Evolutionary conservation across 164 flowering plant genomes (phyloP), one percentile per base, ranked within the genome.

Genomic region (Taxillus chinensis): DNA sequence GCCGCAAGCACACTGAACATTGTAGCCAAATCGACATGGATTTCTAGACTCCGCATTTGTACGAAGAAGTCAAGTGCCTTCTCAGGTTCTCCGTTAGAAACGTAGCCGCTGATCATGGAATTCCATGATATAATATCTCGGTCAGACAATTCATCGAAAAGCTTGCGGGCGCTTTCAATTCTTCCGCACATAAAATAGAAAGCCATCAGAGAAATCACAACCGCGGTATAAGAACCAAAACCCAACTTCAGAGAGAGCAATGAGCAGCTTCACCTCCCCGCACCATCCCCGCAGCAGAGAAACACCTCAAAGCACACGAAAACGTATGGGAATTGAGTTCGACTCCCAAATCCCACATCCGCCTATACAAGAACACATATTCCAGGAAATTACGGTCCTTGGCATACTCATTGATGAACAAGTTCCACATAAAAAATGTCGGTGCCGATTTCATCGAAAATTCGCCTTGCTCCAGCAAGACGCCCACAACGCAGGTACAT

Each of bases 121-220:
- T 86, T 86, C 87, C 87, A 86, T 0, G 92, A 75, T 40, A 86
- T 75, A 51, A 77, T 78, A 73, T 84, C 93, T 65, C 83, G 58
- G 8, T 75, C 85, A 70, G 15, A 52, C 88, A 83, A 71, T 71
- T 68, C 76, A 61, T 76, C 90, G 59, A 86, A 86, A 80, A 84
- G 53, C 66, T 73, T 70, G 38, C 56, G 48, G 53, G 87, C 90
- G 64, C 66, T 66, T 14, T 68, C 72, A 55, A 73, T 57, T 43
- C 67, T 71, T 69, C 70, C 64, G 63, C 70, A 54, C 69, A 67
- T 84, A 41, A 74, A 75, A 58, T 86, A 84, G 16, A 79, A 80
- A 2, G 85, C 64, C 49, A 83, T 75, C 39, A 84, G 68, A 27
- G 93, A 75, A 71, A 83, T 86, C 45, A 69, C 83, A 45, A 77